These are phyloP conservation scores for Fistulifera pelliculosa DNA, from an alignment of 108 stramenopile species.

Conservation along the genomic window DNA sequence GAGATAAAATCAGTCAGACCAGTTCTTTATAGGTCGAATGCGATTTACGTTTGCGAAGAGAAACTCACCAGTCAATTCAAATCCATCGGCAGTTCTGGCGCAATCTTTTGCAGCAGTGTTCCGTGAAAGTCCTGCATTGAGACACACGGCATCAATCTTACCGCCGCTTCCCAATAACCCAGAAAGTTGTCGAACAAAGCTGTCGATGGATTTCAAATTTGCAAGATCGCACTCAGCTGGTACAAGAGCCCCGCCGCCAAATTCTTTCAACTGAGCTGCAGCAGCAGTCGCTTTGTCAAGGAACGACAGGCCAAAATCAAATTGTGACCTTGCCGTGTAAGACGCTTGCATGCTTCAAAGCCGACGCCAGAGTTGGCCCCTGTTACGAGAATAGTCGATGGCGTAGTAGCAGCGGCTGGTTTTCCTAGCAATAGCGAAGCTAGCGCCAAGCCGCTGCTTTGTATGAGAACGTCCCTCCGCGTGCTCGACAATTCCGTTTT, in stretches of 20 bases:
- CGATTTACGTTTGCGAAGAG: too few species aligned
- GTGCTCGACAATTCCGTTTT: conserved; percentile 8
- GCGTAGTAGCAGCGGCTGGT: conserved; percentile 6
- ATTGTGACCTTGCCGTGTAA: conserved; percentile 46
- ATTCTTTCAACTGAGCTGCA: conserved; percentile 15
- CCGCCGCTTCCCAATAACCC: conserved; percentile 3
- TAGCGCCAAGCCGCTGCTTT: conserved; percentile 19
- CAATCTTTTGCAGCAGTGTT: conserved; percentile 62
- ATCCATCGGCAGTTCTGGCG: conserved; percentile 53
- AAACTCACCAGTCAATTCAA: conserved; percentile 54
- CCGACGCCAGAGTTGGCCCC: conserved; percentile 75
- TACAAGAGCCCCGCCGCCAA: conserved; percentile 30
- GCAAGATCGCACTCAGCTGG: conserved; percentile 79
- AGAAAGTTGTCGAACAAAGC: conserved; percentile 35
- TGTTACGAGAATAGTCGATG: conserved; percentile 33
- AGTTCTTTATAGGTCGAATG: neutral
- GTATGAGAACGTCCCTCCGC: conserved; percentile 23
- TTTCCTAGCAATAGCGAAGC: conserved; percentile 14
- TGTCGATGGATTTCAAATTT: conserved; percentile 40
- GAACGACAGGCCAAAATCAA: conserved; percentile 68
- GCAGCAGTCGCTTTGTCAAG: conserved; percentile 52
- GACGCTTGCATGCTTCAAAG: conserved; percentile 58
- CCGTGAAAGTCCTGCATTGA: conserved; percentile 79
- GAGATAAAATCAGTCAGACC: neutral
- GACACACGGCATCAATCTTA: conserved; percentile 60